phyloP scores from a whole-genome alignment of 225 moss, liverwort and hornwort genomes.

The Marchantia paleacea region DNA sequence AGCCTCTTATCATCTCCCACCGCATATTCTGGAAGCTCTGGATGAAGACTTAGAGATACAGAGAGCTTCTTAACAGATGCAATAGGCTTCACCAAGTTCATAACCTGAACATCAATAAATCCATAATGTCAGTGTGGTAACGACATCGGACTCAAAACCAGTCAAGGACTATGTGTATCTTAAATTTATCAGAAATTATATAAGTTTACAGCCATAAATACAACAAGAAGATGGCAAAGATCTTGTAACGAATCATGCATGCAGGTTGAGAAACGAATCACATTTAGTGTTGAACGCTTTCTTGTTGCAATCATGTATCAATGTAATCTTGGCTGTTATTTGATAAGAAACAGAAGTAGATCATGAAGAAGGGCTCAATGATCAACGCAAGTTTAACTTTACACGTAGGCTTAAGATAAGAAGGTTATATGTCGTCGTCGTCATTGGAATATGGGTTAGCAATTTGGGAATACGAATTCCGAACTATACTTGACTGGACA shows the following conservation, averaged over 20 bases:
- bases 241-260: not conserved
- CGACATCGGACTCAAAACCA: not conserved
- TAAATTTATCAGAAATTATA: not conserved
- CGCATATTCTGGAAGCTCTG: slow-evolving; percentile 67
- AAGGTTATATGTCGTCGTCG: too few species aligned
- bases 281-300: not conserved
- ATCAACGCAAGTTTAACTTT: too few species aligned
- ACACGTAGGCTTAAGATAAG: too few species aligned
- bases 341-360: too few species aligned
- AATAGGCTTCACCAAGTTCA: slow-evolving; percentile 90
- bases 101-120: slow-evolving; percentile 44
- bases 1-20: slow-evolving; percentile 85
- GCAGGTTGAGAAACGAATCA: not conserved
- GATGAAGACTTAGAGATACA: slow-evolving; percentile 63
- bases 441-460: too few species aligned
- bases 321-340: too few species aligned
- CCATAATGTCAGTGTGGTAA: not conserved
- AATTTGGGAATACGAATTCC: too few species aligned
- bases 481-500: too few species aligned
- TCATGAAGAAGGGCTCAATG: too few species aligned
- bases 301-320: too few species aligned
- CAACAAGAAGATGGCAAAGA: not conserved
- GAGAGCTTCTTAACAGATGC: slow-evolving; percentile 82
- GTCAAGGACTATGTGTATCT: not conserved
- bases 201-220: not conserved